These are phyloP conservation scores for Microascus cirrosus DNA, from an alignment of 2,329 filamentous ascomycete species.

Conservation along the genomic window DNA sequence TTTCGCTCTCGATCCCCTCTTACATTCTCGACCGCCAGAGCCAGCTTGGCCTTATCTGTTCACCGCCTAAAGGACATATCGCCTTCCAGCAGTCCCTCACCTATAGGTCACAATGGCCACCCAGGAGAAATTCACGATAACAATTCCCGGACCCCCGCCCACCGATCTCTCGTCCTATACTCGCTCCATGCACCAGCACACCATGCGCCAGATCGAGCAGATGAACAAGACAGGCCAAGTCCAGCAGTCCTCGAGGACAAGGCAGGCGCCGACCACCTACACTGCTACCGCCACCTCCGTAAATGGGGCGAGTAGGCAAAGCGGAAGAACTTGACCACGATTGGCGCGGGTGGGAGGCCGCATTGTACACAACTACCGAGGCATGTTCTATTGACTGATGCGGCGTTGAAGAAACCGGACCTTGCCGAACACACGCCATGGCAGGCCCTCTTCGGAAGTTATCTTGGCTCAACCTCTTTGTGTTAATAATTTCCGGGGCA, in stretches of 20 bases:
- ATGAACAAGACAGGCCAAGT: slow-evolving; percentile 18
- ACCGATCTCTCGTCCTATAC: slow-evolving; percentile 29
- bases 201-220: slow-evolving; percentile 53
- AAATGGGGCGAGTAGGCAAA: neutral
- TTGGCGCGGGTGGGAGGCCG: neutral
- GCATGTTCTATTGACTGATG: too few relatives aligned
- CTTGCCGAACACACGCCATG: neutral
- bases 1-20: too few relatives aligned
- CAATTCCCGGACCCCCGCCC: slow-evolving; percentile 10
- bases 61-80: neutral
- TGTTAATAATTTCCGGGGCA: neutral
- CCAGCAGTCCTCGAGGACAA: neutral
- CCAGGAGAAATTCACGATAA: slow-evolving; percentile 1
- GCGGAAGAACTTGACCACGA: neutral
- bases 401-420: neutral
- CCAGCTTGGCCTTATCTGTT: too few relatives aligned
- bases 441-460: neutral
- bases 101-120: neutral
- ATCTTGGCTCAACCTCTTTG: neutral
- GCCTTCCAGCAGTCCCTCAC: neutral
- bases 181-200: slow-evolving; percentile 52
- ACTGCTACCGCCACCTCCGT: neutral
- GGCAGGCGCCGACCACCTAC: neutral
- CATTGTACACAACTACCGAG: neutral
- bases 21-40: too few relatives aligned